Evolutionary conservation across 352 stramenopile genomes (phyloP).

Genomic region (Globisporangium heterothallicum): DNA sequence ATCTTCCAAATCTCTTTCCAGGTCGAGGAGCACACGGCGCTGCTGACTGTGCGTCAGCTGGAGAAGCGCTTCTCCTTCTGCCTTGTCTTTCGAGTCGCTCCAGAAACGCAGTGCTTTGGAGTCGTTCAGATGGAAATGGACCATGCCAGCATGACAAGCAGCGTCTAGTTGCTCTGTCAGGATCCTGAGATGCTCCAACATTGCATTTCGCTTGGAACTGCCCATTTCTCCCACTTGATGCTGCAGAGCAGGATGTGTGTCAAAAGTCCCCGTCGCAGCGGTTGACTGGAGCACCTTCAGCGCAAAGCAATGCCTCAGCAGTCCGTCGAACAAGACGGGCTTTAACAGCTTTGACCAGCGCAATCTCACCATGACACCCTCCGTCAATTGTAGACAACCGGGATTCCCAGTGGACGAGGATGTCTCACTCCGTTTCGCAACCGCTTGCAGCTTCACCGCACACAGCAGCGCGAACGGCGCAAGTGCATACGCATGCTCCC

Average conservation of each 20-base stretch:
- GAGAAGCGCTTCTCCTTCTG: not conserved
- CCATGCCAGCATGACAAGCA: not conserved
- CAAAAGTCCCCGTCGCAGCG: not conserved
- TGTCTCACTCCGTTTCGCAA: constrained; percentile 13
- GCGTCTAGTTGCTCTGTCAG: constrained; percentile 4
- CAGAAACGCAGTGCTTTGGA: not conserved
- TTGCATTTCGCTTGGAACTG: not conserved
- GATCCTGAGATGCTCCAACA: not conserved
- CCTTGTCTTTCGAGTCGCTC: not conserved
- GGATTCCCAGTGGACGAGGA: constrained; percentile 3
- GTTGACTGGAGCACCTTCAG: constrained; percentile 20
- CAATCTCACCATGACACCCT: constrained; percentile 27
- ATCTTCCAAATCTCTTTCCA: constrained; percentile 28
- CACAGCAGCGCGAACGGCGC: constrained; percentile 30
- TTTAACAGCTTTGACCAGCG: constrained; percentile 36
- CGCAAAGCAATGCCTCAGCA: constrained; percentile 23
- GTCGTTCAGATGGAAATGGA: not conserved
- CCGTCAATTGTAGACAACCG: constrained; percentile 10
- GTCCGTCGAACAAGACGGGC: constrained; percentile 34
- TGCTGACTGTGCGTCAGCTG: constrained; percentile 9
- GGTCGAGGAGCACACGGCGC: constrained; percentile 17
- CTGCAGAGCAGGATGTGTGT: not conserved
- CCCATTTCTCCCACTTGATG: not conserved
- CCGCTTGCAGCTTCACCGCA: constrained; percentile 33
- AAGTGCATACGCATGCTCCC: constrained; percentile 26